Evolutionary conservation across 805 yeast species (phyloP), one percentile per base, ranked within the genome.

Genomic region (Tetrapisispora arboricola): DNA sequence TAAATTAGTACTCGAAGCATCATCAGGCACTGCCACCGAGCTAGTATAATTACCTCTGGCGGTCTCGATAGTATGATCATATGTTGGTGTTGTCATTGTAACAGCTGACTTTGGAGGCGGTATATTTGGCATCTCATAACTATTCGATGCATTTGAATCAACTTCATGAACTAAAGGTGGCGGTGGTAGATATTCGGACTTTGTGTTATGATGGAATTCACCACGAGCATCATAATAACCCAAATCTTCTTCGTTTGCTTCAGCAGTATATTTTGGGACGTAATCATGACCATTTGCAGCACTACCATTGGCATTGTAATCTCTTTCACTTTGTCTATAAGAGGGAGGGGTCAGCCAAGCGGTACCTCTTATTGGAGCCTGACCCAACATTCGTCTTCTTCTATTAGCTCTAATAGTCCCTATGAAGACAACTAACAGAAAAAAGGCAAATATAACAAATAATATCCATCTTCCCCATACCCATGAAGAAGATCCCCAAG

Each of bases 171-270:
- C 40, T 17, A 46, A 44, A 20, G 48, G 45, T n/a, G 55, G 54
- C 16, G 55, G 51, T 21, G 47, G 44, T 25, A 44, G 31, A 27
- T 43, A 43, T 27, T 49, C 48, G 2, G 55, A 53, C 43, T 61
- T 59, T 26, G 55, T 49, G 41, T 58, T 63, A 6, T 58, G 45
- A 44, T 64, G 68, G 46, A 70, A 71, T 36, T 54, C 64, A 28
- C 85, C 95, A 24, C 67, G 56, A 28, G 61, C 63, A 55, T 83
- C 90, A 51, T 81, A 84, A 57, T 71, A 78, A 0, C 92, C 95
- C 55, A 81, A 74, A 55, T 86, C 95, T 32, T 72, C 66, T 19
- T 77, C 82, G 45, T 77, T 77, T 0, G 84, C 75, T 17, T 65
- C 61, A 10, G 65, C 81, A 0, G 85, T 71, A 46, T 82, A 82